Evolutionary conservation across 73 alveolate genomes (phyloP).

Genomic region (Paramecium pentaurelia): DNA sequence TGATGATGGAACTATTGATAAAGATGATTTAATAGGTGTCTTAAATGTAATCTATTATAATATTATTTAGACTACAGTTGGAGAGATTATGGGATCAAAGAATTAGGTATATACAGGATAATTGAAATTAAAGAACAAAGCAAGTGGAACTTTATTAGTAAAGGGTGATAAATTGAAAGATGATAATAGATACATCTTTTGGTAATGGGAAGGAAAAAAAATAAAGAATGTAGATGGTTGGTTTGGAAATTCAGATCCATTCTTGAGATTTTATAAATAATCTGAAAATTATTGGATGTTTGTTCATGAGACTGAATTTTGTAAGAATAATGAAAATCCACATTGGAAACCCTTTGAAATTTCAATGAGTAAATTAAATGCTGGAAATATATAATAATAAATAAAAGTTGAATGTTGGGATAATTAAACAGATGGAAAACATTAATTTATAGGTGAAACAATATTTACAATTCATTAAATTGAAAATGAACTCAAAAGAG

Average conservation of each 20-base stretch:
- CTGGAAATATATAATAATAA: constrained; percentile 59
- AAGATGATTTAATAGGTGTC: constrained; percentile 67
- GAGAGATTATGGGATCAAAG: constrained; percentile 74
- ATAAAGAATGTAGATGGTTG: constrained; percentile 59
- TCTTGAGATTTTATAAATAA: constrained; percentile 22
- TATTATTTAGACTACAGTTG: constrained; percentile 66
- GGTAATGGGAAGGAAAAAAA: constrained; percentile 44
- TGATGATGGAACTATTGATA: constrained; percentile 49
- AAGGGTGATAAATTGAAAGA: constrained; percentile 65
- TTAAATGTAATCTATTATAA: neutral
- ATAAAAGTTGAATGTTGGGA: constrained; percentile 74
- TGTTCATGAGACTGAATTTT: constrained; percentile 50
- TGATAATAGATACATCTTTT: constrained; percentile 52
- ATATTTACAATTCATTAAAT: constrained; percentile 54
- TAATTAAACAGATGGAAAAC: constrained; percentile 60
- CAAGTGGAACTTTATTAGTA: constrained; percentile 66
- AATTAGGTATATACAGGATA: constrained; percentile 61
- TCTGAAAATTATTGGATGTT: neutral
- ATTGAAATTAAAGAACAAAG: constrained; percentile 50
- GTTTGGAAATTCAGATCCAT: constrained; percentile 66
- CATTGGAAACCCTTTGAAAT: constrained; percentile 72
- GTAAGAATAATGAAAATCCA: constrained; percentile 65
- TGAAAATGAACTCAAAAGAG: constrained; percentile 29
- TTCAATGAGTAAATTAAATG: constrained; percentile 59
- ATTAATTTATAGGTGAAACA: constrained; percentile 68